Conservation (phyloP, 805 yeast species). For the Suhomyces sp. region DNA sequence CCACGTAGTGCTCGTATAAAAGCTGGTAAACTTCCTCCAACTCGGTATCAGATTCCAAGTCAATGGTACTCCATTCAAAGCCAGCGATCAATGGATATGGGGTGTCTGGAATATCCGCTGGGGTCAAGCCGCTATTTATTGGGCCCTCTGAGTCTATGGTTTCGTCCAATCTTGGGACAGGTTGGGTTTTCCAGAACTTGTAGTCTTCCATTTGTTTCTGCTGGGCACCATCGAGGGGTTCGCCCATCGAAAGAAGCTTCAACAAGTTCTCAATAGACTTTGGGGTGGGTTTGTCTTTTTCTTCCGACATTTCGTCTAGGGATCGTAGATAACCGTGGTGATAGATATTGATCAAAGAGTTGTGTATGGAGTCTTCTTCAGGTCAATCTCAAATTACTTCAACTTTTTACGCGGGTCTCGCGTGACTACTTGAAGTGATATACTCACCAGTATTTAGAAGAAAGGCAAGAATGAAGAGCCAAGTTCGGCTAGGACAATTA, state of each 20-base stretch:
- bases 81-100: conserved; percentile 74
- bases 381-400: too few relatives aligned
- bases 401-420: too few relatives aligned
- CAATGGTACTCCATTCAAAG: conserved; percentile 87
- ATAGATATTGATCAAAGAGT: too few relatives aligned
- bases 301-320: conserved; percentile 7
- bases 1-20: conserved; percentile 88
- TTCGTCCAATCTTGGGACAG: conserved; percentile 80
- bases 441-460: too few relatives aligned
- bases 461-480: too few relatives aligned
- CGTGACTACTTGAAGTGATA: too few relatives aligned
- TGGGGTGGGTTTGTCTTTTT: conserved; percentile 10
- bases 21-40: conserved; percentile 77
- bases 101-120: conserved; percentile 65
- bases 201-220: conserved; percentile 71
- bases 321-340: not conserved
- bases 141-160: conserved; percentile 72
- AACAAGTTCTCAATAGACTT: conserved; percentile 61
- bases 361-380: too few relatives aligned
- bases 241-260: conserved; percentile 51
- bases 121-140: conserved; percentile 64
- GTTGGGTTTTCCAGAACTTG: conserved; percentile 98
- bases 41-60: conserved; percentile 51
- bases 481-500: too few relatives aligned
- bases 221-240: conserved; percentile 55